Conservation (phyloP, 306 rosid genomes). For the Quercus mongolica region DNA sequence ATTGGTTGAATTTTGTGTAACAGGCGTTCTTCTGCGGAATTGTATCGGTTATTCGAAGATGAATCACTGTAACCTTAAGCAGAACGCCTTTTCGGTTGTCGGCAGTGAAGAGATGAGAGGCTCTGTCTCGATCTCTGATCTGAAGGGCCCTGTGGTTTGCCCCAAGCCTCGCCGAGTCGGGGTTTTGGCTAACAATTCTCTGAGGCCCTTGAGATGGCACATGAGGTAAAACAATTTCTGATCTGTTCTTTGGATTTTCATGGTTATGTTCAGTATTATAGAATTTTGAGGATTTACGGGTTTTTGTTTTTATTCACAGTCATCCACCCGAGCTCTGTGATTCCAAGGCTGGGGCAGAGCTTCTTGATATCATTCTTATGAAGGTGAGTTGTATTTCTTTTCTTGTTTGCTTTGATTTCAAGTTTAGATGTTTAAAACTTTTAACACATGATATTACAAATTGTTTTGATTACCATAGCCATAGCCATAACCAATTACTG, state of each 20-base stretch:
- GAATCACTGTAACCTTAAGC: constrained; percentile 66
- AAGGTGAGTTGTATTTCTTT: constrained; percentile 33
- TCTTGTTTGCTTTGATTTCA: background rate
- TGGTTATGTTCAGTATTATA: constrained; percentile 4
- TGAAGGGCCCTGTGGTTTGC: constrained; percentile 61
- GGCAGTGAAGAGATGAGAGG: constrained; percentile 56
- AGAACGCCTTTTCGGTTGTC: constrained; percentile 61
- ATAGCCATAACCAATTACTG: no score
- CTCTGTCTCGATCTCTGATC: constrained; percentile 40
- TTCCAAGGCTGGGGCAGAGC: constrained; percentile 81
- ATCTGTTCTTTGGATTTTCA: background rate
- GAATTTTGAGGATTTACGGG: background rate
- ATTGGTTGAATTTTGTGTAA: constrained; percentile 1
- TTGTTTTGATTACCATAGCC: no score
- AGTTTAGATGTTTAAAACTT: background rate
- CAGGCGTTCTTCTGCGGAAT: constrained; percentile 67
- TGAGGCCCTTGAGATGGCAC: constrained; percentile 57
- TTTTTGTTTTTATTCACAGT: constrained; percentile 23
- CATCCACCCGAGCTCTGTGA: constrained; percentile 51
- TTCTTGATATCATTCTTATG: constrained; percentile 67
- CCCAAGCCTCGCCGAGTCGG: constrained; percentile 86
- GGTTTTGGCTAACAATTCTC: constrained; percentile 38
- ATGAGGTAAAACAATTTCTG: constrained; percentile 33
- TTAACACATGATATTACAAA: no score
- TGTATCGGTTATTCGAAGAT: constrained; percentile 35